These are phyloP conservation scores for Pugionium dolabratum DNA, from an alignment of 345 rosid species.

Conservation along the genomic window DNA sequence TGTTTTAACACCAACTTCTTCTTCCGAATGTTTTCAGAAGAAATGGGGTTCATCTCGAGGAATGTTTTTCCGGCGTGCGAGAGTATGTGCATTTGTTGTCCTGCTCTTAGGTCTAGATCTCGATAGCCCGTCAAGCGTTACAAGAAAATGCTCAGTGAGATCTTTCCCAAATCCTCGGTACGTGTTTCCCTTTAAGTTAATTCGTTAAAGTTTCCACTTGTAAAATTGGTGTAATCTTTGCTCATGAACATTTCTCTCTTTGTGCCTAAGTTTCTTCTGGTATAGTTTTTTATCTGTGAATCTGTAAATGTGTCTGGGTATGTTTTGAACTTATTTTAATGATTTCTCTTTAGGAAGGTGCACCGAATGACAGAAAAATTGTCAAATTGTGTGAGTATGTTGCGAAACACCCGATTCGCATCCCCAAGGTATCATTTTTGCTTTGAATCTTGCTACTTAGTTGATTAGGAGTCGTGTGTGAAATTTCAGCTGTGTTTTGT, in stretches of 20 bases:
- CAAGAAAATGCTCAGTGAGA: constrained; percentile 85
- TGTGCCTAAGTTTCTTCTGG: constrained; percentile 2
- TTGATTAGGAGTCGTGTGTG: constrained; percentile 12
- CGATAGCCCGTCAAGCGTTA: constrained; percentile 97
- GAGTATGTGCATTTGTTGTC: constrained; percentile 96
- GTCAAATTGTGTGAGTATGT: constrained; percentile 94
- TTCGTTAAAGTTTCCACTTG: not conserved
- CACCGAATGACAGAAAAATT: constrained; percentile 79
- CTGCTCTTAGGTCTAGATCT: constrained; percentile 96
- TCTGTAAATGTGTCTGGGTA: not conserved
- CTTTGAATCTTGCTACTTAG: constrained; percentile 10
- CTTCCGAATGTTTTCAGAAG: constrained; percentile 35
- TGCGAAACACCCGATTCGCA: constrained; percentile 77
- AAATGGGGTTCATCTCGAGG: constrained; percentile 92
- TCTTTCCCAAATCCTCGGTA: constrained; percentile 85
- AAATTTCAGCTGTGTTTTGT: constrained; percentile 20
- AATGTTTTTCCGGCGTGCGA: constrained; percentile 92
- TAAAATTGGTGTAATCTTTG: not conserved
- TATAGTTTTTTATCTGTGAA: constrained; percentile 11
- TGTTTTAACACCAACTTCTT: constrained; percentile 5
- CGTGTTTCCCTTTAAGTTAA: constrained; percentile 36
- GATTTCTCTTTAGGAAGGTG: constrained; percentile 53
- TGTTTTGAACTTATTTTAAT: constrained; percentile 18
- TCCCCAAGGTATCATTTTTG: constrained; percentile 66
- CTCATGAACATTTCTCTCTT: constrained; percentile 8